Evolutionary conservation across 352 stramenopile genomes (phyloP), one percentile per base, ranked within the genome.

Genomic region (Thalassiosira mediterranea): DNA sequence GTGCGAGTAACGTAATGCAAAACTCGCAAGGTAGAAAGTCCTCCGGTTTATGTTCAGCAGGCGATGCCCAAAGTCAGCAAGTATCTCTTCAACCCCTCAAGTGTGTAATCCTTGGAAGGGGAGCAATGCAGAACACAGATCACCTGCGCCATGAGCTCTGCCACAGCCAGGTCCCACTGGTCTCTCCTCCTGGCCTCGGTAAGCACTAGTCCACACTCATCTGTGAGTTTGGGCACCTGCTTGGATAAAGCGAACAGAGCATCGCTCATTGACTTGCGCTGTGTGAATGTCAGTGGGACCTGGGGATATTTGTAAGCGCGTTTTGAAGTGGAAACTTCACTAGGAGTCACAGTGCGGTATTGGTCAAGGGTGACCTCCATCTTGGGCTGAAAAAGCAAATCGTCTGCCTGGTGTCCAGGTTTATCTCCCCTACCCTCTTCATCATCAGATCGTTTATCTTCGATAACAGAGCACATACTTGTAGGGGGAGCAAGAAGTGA

Each of bases 81-180:
- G 72, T 91, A 88, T 19, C 60, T 28, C 31, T 65, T 67, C 10
- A 91, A 60, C 26, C 82, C 86, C 58, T 85, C 74, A 17, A 91
- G 58, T 8, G 29, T 69, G 28, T 72, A 63, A 79, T 91, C 86
- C 4, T 78, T 77, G 61, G 72, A 65, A 25, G 31, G 56, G n/a
- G n/a, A 54, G 53, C 86, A 91, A 63, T 83, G 73, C 13, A 88
- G 38, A n/a, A 66, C 72, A 26, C 87, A 78, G 40, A 91, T 29
- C 4, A 89, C 53, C 72, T 91, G 86, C 15, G 86, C 82, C 62
- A 89, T 79, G 0, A 90, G 46, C 52, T 91, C 79, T 7, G 83
- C 72, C 0, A 90, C 79, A 23, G 73, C 79, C 48, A 81, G 53
- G 67, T 91, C 86, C 86, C 86, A 91, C 59, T 85, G 53, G 37